Evolutionary conservation across 805 yeast species (phyloP), one percentile per base, ranked within the genome.

Genomic region (Cyberlindnera sargentensis): DNA sequence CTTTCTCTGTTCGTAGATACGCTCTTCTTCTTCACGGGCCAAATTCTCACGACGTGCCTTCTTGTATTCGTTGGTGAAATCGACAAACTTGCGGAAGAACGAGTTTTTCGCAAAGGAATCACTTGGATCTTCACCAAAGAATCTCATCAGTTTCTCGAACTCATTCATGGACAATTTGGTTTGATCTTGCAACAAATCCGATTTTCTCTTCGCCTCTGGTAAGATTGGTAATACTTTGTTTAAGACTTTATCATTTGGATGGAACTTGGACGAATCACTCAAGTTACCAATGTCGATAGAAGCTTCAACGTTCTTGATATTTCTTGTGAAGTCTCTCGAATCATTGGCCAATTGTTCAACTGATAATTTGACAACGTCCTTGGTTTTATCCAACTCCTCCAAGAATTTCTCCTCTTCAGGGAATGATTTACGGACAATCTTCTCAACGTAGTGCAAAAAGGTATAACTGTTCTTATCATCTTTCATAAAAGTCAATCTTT

Each of bases 371-470:
- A 84, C 71, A 11, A 80, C 73, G 25, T 74, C 78, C 26, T 64
- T 53, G 36, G 83, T 69, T 41, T 67, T 73, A 11, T 67, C 55
- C 43, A 84, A 61, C 41, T 84, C 91, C 42, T 76, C 76, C 31
- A 80, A 67, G 60, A 84, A 84, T 3, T 62, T 69, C 46, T 80
- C 70, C 15, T 78, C 64, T 27, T 82, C 84, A 1, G 89, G 83
- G 56, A 80, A 84, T 47, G 80, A 77, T 1, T 65, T 61, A 45
- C 95, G 63, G n/a, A 83, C 64, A 15, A 81, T 68, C 53, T 74
- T 79, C 55, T 84, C 95, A 45, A 84, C 80, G 51, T 82, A 84
- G 56, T 84, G 91, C 53, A 84, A 67, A 51, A 84, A 77, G 1
- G 90, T 81, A 68, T 78, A 73, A 49, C 80, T 76, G 55, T 81